Conservation (phyloP, 2,329 filamentous ascomycete species). For the Trichoderma aggressivum region DNA sequence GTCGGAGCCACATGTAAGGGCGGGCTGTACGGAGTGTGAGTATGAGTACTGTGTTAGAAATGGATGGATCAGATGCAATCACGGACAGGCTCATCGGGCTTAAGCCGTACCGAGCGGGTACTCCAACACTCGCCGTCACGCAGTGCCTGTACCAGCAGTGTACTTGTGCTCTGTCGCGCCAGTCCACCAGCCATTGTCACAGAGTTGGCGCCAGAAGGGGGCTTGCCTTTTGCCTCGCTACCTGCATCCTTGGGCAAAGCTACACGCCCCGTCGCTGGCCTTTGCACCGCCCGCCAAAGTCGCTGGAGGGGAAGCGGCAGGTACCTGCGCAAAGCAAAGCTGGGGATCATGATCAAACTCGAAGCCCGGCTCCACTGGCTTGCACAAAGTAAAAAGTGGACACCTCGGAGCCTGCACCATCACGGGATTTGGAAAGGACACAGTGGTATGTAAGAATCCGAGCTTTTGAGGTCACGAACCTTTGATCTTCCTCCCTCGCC, state of each 20-base stretch:
- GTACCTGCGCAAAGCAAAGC: constrained; percentile 10
- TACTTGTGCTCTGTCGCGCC: not conserved
- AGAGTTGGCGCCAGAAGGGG: not conserved
- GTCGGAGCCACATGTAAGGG: not conserved
- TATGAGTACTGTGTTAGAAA: not conserved
- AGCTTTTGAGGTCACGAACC: constrained; percentile 31
- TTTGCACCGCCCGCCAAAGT: not conserved
- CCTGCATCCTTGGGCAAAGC: constrained; percentile 5
- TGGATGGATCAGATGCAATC: not conserved
- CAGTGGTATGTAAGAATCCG: constrained; percentile 32
- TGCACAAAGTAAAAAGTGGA: constrained; percentile 26
- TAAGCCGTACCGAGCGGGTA: not conserved
- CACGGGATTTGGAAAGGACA: constrained; percentile 40
- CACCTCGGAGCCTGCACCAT: constrained; percentile 28
- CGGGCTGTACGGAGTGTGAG: not conserved
- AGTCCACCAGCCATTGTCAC: not conserved
- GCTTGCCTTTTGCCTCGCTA: constrained; percentile 1
- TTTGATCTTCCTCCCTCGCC: not conserved
- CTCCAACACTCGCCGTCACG: not conserved
- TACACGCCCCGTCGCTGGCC: not conserved
- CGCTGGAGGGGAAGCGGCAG: constrained; percentile 5
- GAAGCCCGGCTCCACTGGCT: not conserved
- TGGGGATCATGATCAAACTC: constrained; percentile 1
- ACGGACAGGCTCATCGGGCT: not conserved
- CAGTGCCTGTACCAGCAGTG: not conserved